These are phyloP conservation scores for Arxiozyma bovina DNA, from an alignment of 1,139 yeast genomes.

Conservation along the genomic window DNA sequence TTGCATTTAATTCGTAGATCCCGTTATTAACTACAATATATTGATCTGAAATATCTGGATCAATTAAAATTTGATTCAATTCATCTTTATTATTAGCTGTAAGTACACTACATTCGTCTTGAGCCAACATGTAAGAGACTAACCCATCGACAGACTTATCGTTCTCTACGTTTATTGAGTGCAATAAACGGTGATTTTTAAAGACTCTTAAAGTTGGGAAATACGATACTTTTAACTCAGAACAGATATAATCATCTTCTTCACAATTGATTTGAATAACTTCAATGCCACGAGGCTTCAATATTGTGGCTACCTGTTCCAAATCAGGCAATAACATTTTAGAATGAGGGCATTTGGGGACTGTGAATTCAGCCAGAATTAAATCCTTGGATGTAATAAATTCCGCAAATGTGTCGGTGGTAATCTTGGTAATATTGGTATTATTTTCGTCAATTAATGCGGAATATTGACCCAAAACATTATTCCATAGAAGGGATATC, in stretches of 20 bases:
- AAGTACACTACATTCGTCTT: slow-evolving; percentile 74
- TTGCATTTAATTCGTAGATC: slow-evolving; percentile 17
- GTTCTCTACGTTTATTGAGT: slow-evolving; percentile 62
- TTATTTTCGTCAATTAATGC: slow-evolving; percentile 1
- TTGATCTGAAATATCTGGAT: slow-evolving; percentile 6
- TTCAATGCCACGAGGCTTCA: slow-evolving; percentile 57
- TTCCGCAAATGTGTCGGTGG: slow-evolving; percentile 50
- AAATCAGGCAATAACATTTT: slow-evolving; percentile 86
- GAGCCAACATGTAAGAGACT: slow-evolving; percentile 67
- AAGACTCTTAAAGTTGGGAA: slow-evolving; percentile 87
- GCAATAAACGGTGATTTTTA: slow-evolving; percentile 46
- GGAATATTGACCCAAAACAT: not conserved
- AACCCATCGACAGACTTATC: slow-evolving; percentile 75
- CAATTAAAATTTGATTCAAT: slow-evolving; percentile 34
- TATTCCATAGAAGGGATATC: not conserved
- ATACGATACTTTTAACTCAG: slow-evolving; percentile 65
- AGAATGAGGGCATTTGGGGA: slow-evolving; percentile 99
- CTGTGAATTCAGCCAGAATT: slow-evolving; percentile 88
- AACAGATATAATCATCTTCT: slow-evolving; percentile 71
- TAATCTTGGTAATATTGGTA: slow-evolving; percentile 56
- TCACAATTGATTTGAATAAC: slow-evolving; percentile 93
- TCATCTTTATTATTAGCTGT: slow-evolving; percentile 44
- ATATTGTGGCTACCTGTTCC: slow-evolving; percentile 66
- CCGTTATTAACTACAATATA: slow-evolving; percentile 24
- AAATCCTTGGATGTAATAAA: slow-evolving; percentile 66